These are phyloP conservation scores for Chaetoceros muelleri DNA, from an alignment of 108 stramenopile species.

Conservation along the genomic window DNA sequence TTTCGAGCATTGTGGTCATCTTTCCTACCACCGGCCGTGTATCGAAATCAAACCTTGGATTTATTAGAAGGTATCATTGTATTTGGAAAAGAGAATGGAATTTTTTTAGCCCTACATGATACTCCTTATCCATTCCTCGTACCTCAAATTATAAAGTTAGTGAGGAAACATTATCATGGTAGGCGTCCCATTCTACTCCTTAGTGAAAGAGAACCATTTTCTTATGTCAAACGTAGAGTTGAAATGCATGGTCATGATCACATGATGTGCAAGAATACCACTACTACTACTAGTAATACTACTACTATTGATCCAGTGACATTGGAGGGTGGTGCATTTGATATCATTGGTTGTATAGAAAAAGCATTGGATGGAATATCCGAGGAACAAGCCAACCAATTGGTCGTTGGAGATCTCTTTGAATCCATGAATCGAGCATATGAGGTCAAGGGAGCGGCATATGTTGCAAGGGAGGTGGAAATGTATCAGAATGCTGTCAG, in stretches of 20 bases:
- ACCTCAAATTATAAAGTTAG: conserved; percentile 15
- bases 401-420: conserved; percentile 1
- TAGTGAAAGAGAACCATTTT: conserved; percentile 16
- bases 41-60: conserved; percentile 2
- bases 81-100: conserved; percentile 10
- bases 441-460: background rate
- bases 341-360: conserved; percentile 13
- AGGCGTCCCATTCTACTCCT: conserved; percentile 12
- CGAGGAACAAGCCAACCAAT: conserved; percentile 6
- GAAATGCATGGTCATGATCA: conserved; percentile 10
- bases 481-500: conserved; percentile 13
- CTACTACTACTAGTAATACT: background rate
- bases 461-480: conserved; percentile 2
- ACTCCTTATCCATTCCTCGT: conserved; percentile 19
- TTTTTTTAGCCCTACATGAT: conserved; percentile 17
- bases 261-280: conserved; percentile 3
- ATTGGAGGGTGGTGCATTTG: conserved; percentile 15
- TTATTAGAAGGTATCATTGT: conserved; percentile 15
- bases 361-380: background rate
- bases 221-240: conserved; percentile 7
- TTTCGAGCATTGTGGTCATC: too few species aligned
- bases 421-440: background rate
- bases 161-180: conserved; percentile 11
- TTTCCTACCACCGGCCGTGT: too few species aligned
- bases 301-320: conserved; percentile 2